Evolutionary conservation across 129 eudicot genomes (phyloP), one percentile per base, ranked within the genome.

Genomic region (Ambrosia artemisiifolia): DNA sequence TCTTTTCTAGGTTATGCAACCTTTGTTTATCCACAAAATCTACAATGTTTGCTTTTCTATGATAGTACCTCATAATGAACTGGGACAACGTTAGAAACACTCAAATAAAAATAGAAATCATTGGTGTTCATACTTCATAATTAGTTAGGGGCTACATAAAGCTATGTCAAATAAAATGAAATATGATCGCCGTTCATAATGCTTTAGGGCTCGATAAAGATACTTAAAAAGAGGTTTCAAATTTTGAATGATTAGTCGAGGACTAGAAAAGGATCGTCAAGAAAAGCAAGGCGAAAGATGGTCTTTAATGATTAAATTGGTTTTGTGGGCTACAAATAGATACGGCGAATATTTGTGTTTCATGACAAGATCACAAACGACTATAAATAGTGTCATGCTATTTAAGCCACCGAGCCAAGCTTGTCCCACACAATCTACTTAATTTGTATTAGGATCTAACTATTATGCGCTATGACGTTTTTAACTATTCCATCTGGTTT

Each of bases 1-100:
- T 65, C 82, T 63, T 71, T 71, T 50, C 56, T 78, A 43, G 77
- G 64, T 42, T 77, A 70, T 63, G 59, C 82, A 71, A 61, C 65
- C 28, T 61, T 38, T 77, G 11, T 70, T 77, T 69, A 69, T 67
- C 11, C 4, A 67, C 67, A 10, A 57, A 76, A 69, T 67, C 46
- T 14, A 48, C 20, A 8, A 48, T 61, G 36, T 67, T 75, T 57
- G 34, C 57, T 30, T 30, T 77, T 77, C 43, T 40, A 50, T 69
- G 73, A 70, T 16, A 24, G 19, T 70, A 38, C 76, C 48, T 69
- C 38, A 61, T 60, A 47, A 60, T 68, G 24, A 54, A 33, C 32
- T 38, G 47, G 65, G 76, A 70, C 76, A 14, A 61, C 65, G 54
- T 68, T 19, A 34, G 11, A 30, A 36, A 59, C 54, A 50, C 76